phyloP scores from a whole-genome alignment of 1,284 basidiomycete species.

The Tilletia caries region DNA sequence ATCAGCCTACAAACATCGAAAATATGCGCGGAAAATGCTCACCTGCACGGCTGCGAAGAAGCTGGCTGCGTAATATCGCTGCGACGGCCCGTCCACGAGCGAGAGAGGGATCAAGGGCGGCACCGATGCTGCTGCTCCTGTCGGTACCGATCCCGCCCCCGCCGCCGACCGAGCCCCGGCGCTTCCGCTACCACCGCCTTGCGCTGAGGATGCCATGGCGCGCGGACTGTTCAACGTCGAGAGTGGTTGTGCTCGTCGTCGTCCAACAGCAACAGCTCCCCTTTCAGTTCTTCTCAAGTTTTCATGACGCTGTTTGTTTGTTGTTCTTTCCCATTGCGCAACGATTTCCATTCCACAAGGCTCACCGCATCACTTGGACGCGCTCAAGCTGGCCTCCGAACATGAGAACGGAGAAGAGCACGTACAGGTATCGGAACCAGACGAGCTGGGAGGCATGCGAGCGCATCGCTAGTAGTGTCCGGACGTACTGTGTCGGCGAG shows the following conservation, averaged over 20 bases:
- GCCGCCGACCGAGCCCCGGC: not conserved
- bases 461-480: conserved; percentile 37
- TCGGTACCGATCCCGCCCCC: not conserved
- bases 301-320: not conserved
- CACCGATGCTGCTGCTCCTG: not conserved
- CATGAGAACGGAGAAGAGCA: conserved; percentile 44
- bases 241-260: not conserved
- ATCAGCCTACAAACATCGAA: not conserved
- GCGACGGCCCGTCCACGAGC: conserved; percentile 57
- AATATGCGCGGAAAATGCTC: conserved; percentile 11
- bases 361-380: not conserved
- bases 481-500: conserved; percentile 25
- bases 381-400: conserved; percentile 16
- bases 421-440: conserved; percentile 49
- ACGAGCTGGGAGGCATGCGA: conserved; percentile 44
- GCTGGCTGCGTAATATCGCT: conserved; percentile 60
- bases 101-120: conserved; percentile 51
- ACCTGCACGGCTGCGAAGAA: conserved; percentile 59
- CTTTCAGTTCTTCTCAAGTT: no score
- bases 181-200: not conserved
- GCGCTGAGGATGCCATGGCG: not conserved
- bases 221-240: no score
- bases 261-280: not conserved
- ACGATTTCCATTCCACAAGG: not conserved
- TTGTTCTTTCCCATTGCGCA: not conserved